Evolutionary conservation across 2,329 filamentous ascomycete species (phyloP).

Genomic region (Diaporthe australafricana): DNA sequence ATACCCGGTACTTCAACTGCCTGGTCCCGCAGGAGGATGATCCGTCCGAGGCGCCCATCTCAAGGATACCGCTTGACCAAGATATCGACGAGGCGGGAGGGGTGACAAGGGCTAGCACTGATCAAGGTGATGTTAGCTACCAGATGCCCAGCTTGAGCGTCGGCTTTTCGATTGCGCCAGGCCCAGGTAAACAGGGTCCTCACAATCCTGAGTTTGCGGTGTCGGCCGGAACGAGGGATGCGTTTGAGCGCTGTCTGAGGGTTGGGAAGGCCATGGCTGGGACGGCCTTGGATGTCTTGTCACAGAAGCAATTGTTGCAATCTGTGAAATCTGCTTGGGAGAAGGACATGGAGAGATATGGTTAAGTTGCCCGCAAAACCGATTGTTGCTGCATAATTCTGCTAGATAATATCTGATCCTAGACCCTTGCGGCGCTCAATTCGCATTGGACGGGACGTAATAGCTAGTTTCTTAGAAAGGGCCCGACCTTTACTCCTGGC

Average conservation of each 20-base stretch:
- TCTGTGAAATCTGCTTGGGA: slow-evolving; percentile 55
- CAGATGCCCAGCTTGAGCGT: slow-evolving; percentile 66
- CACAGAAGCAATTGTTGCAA: slow-evolving; percentile 53
- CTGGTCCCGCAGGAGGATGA: slow-evolving; percentile 47
- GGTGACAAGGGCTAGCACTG: slow-evolving; percentile 64
- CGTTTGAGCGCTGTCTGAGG: slow-evolving; percentile 58
- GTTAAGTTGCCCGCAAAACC: fast-evolving
- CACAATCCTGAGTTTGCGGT: slow-evolving; percentile 65
- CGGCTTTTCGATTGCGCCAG: slow-evolving; percentile 62
- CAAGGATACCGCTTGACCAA: slow-evolving; percentile 42
- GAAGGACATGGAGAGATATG: slow-evolving; percentile 41
- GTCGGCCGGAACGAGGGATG: slow-evolving; percentile 60
- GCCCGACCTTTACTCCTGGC: no score
- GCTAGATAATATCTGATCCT: neutral
- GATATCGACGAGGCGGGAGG: slow-evolving; percentile 55
- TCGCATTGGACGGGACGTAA: neutral
- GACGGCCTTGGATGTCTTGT: slow-evolving; percentile 60
- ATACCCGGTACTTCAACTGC: slow-evolving; percentile 58
- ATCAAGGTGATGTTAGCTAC: slow-evolving; percentile 70
- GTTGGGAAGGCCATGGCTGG: slow-evolving; percentile 62
- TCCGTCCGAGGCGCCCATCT: slow-evolving; percentile 29
- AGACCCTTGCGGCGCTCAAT: neutral
- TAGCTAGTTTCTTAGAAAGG: no score
- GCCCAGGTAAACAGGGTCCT: slow-evolving; percentile 56
- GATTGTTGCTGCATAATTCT: fast-evolving